These are phyloP conservation scores for Diaporthe velutina DNA, from an alignment of 2,329 filamentous ascomycete species.

Conservation along the genomic window DNA sequence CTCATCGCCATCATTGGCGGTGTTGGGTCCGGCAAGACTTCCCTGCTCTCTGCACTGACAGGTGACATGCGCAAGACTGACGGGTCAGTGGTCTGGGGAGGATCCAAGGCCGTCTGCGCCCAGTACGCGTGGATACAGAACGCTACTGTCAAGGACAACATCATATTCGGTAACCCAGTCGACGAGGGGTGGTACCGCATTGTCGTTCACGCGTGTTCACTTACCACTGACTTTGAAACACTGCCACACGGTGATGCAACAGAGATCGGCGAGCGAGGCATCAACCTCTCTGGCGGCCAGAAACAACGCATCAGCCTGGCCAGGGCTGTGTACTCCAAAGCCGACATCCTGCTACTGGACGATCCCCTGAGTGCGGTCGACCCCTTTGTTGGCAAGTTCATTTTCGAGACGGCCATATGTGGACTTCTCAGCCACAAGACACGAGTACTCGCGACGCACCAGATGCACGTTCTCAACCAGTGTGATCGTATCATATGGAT, in stretches of 20 bases:
- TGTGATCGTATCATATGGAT: slow-evolving; percentile 90
- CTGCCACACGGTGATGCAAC: slow-evolving; percentile 90
- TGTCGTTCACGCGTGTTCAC: slow-evolving; percentile 73
- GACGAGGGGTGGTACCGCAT: slow-evolving; percentile 83
- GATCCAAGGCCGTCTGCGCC: slow-evolving; percentile 88
- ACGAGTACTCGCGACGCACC: slow-evolving; percentile 92
- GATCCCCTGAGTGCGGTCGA: slow-evolving; percentile 78
- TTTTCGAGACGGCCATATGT: slow-evolving; percentile 88
- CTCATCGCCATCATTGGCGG: slow-evolving; percentile 85
- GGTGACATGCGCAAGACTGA: slow-evolving; percentile 92
- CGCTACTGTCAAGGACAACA: slow-evolving; percentile 87
- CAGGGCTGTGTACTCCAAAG: slow-evolving; percentile 79
- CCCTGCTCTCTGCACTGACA: slow-evolving; percentile 87
- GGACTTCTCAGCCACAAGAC: slow-evolving; percentile 91
- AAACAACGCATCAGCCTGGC: slow-evolving; percentile 97
- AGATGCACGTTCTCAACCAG: slow-evolving; percentile 90
- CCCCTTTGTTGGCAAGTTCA: slow-evolving; percentile 77
- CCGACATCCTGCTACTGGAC: slow-evolving; percentile 77
- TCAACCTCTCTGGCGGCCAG: slow-evolving; percentile 94
- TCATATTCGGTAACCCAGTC: slow-evolving; percentile 86
- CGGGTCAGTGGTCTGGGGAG: slow-evolving; percentile 81
- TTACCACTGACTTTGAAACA: slow-evolving; percentile 85
- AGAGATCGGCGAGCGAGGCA: slow-evolving; percentile 95
- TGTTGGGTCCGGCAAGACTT: slow-evolving; percentile 93
- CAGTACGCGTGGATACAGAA: slow-evolving; percentile 99